Conservation (phyloP, 139 green algal genomes). For the Chlorella ohadii region DNA sequence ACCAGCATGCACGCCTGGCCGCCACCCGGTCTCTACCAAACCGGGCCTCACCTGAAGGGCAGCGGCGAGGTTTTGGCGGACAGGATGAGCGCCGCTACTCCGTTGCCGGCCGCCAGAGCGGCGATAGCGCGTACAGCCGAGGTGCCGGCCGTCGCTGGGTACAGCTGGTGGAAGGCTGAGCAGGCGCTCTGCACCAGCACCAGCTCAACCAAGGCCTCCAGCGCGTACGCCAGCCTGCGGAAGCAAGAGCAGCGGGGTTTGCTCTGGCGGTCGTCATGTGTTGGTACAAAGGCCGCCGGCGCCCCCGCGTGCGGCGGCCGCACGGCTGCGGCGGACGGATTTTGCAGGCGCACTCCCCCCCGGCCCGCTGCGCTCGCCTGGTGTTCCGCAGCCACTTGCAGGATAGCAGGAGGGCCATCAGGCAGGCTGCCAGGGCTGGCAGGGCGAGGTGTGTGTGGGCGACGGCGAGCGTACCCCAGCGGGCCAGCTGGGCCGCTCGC, state of each 20-base stretch:
- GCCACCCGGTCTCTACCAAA: no score
- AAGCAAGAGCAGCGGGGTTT: background rate
- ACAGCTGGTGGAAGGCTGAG: background rate
- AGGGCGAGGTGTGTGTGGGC: no score
- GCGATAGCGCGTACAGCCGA: background rate
- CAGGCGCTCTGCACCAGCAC: background rate
- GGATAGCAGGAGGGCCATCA: background rate
- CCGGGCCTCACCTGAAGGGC: background rate
- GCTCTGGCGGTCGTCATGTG: background rate
- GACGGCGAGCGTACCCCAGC: no score
- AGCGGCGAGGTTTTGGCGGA: constrained; percentile 1
- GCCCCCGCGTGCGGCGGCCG: no score
- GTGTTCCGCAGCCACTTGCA: background rate
- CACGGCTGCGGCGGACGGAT: no score
- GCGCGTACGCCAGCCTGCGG: background rate
- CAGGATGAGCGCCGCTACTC: background rate
- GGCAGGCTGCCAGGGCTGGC: background rate
- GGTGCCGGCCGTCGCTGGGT: background rate
- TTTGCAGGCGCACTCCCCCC: background rate
- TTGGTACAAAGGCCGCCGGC: background rate
- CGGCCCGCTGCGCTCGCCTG: background rate
- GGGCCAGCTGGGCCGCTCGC: no score
- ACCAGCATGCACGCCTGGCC: background rate
- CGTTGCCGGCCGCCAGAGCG: background rate
- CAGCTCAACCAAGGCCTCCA: background rate